These are phyloP conservation scores for Aspergillus hiratsukae DNA, from an alignment of 2,329 filamentous ascomycete species.

Conservation along the genomic window DNA sequence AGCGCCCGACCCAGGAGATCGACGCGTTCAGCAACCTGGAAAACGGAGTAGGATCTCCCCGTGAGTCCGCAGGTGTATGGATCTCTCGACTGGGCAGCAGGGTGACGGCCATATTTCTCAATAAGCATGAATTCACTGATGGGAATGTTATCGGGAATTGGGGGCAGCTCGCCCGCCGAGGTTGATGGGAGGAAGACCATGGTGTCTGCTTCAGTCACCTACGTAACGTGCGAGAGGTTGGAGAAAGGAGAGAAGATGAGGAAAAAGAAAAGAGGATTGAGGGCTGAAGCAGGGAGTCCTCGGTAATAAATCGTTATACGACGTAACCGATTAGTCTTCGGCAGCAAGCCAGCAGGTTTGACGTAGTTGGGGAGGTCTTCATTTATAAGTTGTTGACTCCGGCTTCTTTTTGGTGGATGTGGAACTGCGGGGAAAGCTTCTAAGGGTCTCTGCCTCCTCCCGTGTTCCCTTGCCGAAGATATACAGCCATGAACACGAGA, in stretches of 20 bases:
- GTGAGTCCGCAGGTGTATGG: constrained; percentile 75
- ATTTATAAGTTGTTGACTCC: not conserved
- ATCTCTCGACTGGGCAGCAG: constrained; percentile 59
- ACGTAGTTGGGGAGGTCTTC: constrained; percentile 1
- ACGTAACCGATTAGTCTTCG: not conserved
- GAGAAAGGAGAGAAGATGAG: not conserved
- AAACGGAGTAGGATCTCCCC: constrained; percentile 60
- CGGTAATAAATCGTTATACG: not conserved
- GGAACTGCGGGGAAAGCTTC: not conserved
- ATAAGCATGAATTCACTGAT: constrained; percentile 73
- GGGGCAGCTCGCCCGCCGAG: constrained; percentile 40
- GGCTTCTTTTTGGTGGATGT: not conserved
- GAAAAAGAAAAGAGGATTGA: not conserved
- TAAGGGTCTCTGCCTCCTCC: not conserved
- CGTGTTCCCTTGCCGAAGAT: not conserved
- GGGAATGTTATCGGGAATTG: constrained; percentile 68
- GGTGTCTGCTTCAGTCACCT: not conserved
- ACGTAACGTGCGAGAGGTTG: not conserved
- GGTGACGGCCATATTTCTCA: constrained; percentile 63
- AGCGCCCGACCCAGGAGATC: constrained; percentile 65
- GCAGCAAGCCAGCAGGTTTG: not conserved
- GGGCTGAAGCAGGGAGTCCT: not conserved
- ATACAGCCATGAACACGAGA: not conserved
- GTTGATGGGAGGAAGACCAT: constrained; percentile 46
- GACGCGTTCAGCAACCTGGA: constrained; percentile 61